Base-by-base conservation (phyloP, 2,329 filamentous ascomycete genomes). In the Lasiodiplodia theobromae region DNA sequence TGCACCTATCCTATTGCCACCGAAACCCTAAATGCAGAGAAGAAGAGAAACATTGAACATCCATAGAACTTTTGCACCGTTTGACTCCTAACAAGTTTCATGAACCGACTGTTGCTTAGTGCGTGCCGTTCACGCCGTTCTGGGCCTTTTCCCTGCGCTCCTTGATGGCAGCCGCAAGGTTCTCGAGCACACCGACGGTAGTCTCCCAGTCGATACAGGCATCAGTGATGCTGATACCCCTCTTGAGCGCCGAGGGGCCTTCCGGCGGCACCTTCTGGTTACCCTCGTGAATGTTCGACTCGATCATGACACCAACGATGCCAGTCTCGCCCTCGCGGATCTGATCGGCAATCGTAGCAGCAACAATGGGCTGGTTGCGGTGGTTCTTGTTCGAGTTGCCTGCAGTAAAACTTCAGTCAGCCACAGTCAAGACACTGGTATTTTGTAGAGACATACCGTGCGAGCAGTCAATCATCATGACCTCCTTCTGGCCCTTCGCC, bases 401-500 rank as follows among this genome's bases (percentile, higher is more conserved):
- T 94, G 69, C 0, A 16, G 44, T 21, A 53, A n/a, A 40, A 21
- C 25, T 38, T 8, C 47, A 21, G 47, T 64, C 12, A 53, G 60
- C 12, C 28, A 52, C 60, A 12, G 18, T 11, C 40, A 18, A 40
- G 44, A 23, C 18, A 16, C 31, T 51, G 37, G 25, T 37, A 44
- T 34, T 21, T 10, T 51, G 10, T 18, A 37, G 47, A 3, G 16
- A 78, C 87, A 68, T 83, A 93, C 92, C 96, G 79, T 99, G 96
- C 25, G 94, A 97, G 86, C 96, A 99, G 82, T 99, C 96, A 69
- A 99, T 89, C 96, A 99, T 99, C 83, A 99, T 91, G 71, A 94
- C 91, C 82, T 93, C 87, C 77, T 91, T 91, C 79, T 96, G 91
- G 70, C 90, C 90, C 88, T 97, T 97, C 82, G 92, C 91, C 72